Conservation (phyloP, 2,329 filamentous ascomycete species). For the Teratosphaeria viscida region DNA sequence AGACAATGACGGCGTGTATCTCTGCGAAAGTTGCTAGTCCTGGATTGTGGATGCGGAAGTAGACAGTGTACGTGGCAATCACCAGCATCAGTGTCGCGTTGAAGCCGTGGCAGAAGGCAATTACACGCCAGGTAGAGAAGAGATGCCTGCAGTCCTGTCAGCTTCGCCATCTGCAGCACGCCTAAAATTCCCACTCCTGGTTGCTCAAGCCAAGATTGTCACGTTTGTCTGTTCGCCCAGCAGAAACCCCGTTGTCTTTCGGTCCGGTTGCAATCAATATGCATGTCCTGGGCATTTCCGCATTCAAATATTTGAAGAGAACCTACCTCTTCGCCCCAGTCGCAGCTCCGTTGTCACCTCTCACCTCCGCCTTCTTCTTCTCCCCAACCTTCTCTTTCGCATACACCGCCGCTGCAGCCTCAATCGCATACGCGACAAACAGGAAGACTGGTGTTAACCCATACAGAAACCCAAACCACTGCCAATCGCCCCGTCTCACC, state of each 20-base stretch:
- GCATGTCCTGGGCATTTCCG: background rate
- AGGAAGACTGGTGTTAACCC: slow-evolving; percentile 83
- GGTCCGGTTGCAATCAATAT: background rate
- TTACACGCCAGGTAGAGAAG: slow-evolving; percentile 58
- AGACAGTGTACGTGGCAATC: slow-evolving; percentile 76
- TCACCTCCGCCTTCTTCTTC: slow-evolving; percentile 29
- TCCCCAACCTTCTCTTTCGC: slow-evolving; percentile 58
- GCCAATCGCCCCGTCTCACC: slow-evolving; percentile 15
- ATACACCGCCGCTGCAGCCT: slow-evolving; percentile 69
- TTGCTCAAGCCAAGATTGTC: slow-evolving; percentile 31
- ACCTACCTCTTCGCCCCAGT: slow-evolving; percentile 1
- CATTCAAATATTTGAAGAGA: background rate
- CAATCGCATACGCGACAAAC: slow-evolving; percentile 81
- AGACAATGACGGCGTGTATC: slow-evolving; percentile 86
- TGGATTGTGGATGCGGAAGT: slow-evolving; percentile 84
- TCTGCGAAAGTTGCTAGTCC: slow-evolving; percentile 86
- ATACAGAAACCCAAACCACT: slow-evolving; percentile 51
- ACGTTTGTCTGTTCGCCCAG: slow-evolving; percentile 29
- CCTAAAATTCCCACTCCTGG: slow-evolving; percentile 43
- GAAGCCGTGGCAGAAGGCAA: slow-evolving; percentile 64
- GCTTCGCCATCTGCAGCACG: slow-evolving; percentile 54
- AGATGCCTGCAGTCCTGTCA: slow-evolving; percentile 39
- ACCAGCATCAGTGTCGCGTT: slow-evolving; percentile 75
- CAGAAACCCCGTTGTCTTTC: background rate
- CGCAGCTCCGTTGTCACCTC: slow-evolving; percentile 6